These are phyloP conservation scores for Parietichytrium sp. DNA, from an alignment of 108 stramenopile species.

Conservation along the genomic window DNA sequence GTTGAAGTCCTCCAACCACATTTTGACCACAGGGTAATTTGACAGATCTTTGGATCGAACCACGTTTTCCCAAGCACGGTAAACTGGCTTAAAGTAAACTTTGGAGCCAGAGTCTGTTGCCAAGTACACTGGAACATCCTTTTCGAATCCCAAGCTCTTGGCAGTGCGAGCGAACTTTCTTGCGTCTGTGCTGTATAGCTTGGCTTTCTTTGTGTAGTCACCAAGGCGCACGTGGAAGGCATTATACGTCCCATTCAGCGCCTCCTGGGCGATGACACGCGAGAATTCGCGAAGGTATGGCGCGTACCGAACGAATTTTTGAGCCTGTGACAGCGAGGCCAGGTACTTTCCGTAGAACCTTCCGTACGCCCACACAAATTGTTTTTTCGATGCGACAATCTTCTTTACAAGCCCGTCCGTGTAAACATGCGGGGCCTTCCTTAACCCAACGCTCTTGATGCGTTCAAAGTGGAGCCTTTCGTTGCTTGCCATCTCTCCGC, in stretches of 20 bases:
- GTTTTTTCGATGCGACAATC: not conserved
- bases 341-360: not conserved
- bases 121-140: not conserved
- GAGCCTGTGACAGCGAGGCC: not conserved
- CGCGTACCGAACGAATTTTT: constrained; percentile 10
- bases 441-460: not conserved
- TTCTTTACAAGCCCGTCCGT: not conserved
- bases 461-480: not conserved
- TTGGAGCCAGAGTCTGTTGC: no score
- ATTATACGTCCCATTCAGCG: not conserved
- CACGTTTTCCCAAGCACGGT: no score
- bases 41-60: not conserved
- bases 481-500: not conserved
- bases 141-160: not conserved
- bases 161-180: not conserved
- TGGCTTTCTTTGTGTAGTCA: constrained; percentile 28
- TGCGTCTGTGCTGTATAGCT: not conserved
- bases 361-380: not conserved
- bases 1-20: not conserved
- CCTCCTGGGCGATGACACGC: not conserved
- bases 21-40: not conserved
- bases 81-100: no score
- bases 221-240: constrained; percentile 31
- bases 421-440: not conserved
- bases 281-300: constrained; percentile 29